Evolutionary conservation across 768 basidiomycete species (phyloP), one percentile per base, ranked within the genome.

Genomic region (Trichaptum fuscoviolaceum): DNA sequence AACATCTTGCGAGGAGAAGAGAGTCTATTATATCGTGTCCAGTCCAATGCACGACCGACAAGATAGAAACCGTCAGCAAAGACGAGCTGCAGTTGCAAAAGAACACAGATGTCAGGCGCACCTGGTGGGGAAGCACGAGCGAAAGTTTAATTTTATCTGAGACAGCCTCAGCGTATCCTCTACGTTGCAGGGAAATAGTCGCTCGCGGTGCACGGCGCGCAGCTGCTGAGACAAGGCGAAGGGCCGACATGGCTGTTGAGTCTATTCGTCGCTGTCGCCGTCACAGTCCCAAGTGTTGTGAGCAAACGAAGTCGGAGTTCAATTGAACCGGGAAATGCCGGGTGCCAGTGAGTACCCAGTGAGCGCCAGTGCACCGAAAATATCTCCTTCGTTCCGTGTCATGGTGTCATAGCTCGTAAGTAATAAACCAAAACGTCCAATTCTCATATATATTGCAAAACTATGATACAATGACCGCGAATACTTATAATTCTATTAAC

Each of bases 91-190:
- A 42, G 52, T 35, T 17, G n/a, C 66, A 24, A 61, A 65, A 58
- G 26, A 65, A 59, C 35, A 26, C 68, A 25, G n/a, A 42, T 24
- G 34, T 52, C 42, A 36, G 69, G 83, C 86, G 66, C 66, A 96
- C 97, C 84, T 97, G 89, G 80, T 99, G 96, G 64, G 97, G 97
- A 67, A 99, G 88, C 64, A 92, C 92, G 72, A 99, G 84, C 23
- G 95, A 94, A 67, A 99, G 89, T 72, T 90, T 92, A 70, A 99
- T 88, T 81, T 94, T 96, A 79, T 93, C 93, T 60, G 85, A 84
- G 25, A 61, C 59, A 63, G 84, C 91, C 76, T 96, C 96, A 63
- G 96, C 96, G 77, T 99, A 99, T 57, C 93, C 92, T 75, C 96
- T 88, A 70, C 87, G 82, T 68, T 84, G 85, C 35, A 86, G 71